Percentiles rank a stretch among this genome's conserved stretches.
phyloP scores from a whole-genome alignment of 2,329 filamentous ascomycete species.

The Verticillium zaregamsianum region DNA sequence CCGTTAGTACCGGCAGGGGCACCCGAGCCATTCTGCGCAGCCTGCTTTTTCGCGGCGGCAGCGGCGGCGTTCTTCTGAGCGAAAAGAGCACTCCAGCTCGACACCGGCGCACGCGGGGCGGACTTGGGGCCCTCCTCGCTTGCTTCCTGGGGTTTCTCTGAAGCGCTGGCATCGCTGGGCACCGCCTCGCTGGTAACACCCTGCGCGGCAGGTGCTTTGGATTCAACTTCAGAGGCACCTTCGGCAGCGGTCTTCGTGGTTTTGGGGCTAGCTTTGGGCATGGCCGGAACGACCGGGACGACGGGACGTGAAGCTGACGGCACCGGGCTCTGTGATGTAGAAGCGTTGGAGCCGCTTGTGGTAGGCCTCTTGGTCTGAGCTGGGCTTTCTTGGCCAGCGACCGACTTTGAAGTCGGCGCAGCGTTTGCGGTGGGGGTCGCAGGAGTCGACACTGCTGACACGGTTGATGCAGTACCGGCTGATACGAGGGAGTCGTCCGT shows the following conservation, averaged over 20 bases:
- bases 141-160: constrained; percentile 5
- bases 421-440: background rate
- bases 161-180: background rate
- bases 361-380: constrained; percentile 9
- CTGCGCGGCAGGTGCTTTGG: constrained; percentile 18
- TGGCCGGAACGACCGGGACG: constrained; percentile 41
- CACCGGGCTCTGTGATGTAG: background rate
- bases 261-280: constrained; percentile 35
- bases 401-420: background rate
- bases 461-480: constrained; percentile 20
- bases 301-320: constrained; percentile 22
- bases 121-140: constrained; percentile 11
- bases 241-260: constrained; percentile 15
- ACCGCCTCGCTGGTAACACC: constrained; percentile 10
- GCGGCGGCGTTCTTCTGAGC: constrained; percentile 20
- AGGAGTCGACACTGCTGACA: background rate
- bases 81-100: constrained; percentile 38
- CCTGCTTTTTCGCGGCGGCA: constrained; percentile 11
- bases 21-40: constrained; percentile 16
- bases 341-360: constrained; percentile 9
- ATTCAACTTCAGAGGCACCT: constrained; percentile 8
- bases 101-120: constrained; percentile 25
- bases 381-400: constrained; percentile 15
- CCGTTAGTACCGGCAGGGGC: constrained; percentile 11
- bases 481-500: constrained; percentile 7